A percentile compares a stretch with the other conserved stretches of the same genome.
phyloP scores from a whole-genome alignment of 1,284 basidiomycete genomes.

The Ustilago vetiveriae region DNA sequence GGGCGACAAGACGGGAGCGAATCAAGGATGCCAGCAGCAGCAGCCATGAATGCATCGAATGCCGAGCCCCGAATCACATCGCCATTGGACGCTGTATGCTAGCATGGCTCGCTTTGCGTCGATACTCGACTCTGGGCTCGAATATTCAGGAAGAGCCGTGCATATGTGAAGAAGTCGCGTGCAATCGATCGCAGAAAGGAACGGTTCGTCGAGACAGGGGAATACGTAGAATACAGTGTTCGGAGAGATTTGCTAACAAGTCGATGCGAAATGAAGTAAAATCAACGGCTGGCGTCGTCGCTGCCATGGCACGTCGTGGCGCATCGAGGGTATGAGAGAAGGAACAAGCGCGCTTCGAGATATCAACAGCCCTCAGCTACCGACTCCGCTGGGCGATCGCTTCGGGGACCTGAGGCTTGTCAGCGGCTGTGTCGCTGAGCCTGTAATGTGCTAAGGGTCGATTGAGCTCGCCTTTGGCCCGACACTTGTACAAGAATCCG shows the following conservation, averaged over 20 bases:
- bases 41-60: too few relatives aligned
- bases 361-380: not conserved
- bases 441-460: conserved; percentile 41
- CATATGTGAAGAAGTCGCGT: too few relatives aligned
- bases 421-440: conserved; percentile 27
- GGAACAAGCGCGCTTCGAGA: not conserved
- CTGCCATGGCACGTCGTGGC: not conserved
- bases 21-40: too few relatives aligned
- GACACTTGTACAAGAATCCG: conserved; percentile 59
- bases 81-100: too few relatives aligned
- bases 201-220: not conserved
- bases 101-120: too few relatives aligned
- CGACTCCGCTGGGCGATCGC: conserved; percentile 15
- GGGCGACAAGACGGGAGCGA: too few relatives aligned
- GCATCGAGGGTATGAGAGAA: not conserved
- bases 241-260: not conserved
- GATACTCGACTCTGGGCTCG: too few relatives aligned
- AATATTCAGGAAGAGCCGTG: too few relatives aligned
- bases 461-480: conserved; percentile 53
- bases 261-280: not conserved
- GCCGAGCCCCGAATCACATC: too few relatives aligned
- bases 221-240: conserved; percentile 6
- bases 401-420: conserved; percentile 12
- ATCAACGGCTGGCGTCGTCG: not conserved
- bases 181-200: not conserved